These are phyloP conservation scores for Coelastrella sp. DNA, from an alignment of 139 green algal genomes.

Conservation along the genomic window DNA sequence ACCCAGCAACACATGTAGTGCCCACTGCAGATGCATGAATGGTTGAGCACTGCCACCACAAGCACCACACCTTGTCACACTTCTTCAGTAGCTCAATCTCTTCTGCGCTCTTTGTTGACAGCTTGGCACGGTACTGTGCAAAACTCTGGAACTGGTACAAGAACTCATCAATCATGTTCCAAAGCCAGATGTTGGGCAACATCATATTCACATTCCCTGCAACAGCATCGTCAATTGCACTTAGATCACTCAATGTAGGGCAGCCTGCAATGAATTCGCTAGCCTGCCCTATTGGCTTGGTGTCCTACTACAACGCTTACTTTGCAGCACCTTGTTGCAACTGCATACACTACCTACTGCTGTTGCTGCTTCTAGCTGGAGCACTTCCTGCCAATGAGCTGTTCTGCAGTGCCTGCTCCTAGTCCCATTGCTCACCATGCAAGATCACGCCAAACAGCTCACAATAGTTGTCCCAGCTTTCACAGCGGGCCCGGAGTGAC, in stretches of 20 bases:
- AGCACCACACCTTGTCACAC: conserved; percentile 63
- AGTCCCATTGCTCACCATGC: conserved; percentile 51
- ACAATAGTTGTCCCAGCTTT: conserved; percentile 92
- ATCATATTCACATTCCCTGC: conserved; percentile 96
- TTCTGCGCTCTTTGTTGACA: conserved; percentile 76
- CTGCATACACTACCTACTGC: neutral
- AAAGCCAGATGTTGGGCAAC: conserved; percentile 98
- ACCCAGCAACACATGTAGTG: neutral
- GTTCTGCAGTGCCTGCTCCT: neutral
- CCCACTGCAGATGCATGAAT: neutral
- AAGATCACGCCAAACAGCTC: conserved; percentile 93
- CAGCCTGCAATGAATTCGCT: no score
- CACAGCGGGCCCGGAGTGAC: conserved; percentile 78
- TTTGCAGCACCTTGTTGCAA: neutral
- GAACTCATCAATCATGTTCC: conserved; percentile 99
- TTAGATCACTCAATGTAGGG: neutral
- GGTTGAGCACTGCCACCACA: neutral
- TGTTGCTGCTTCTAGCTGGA: neutral
- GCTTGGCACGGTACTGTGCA: conserved; percentile 86
- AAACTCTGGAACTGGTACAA: conserved; percentile 98
- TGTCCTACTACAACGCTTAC: no score
- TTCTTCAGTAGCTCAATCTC: conserved; percentile 84
- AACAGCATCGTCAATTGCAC: neutral
- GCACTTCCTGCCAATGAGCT: neutral
- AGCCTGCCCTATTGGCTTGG: no score